A percentile compares a stretch with the other conserved stretches of the same genome.
These are phyloP conservation scores for Aspergillus baeticus DNA, from an alignment of 495 filamentous ascomycete genomes.

Conservation along the genomic window DNA sequence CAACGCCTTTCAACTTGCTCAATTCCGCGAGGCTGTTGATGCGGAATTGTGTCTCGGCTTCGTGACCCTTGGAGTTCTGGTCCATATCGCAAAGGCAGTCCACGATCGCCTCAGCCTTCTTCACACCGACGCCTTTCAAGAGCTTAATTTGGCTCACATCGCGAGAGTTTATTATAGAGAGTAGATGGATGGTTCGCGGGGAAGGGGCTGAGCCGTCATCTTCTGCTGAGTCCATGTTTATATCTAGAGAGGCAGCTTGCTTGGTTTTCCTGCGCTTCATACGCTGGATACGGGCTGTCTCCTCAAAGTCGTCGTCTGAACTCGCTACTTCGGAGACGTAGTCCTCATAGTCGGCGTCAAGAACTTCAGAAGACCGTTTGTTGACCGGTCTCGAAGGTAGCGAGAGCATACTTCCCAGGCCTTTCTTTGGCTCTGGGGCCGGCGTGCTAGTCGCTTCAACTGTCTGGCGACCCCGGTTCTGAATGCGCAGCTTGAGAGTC, in stretches of 20 bases:
- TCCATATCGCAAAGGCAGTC: constrained; percentile 52
- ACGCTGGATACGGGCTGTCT: constrained; percentile 35
- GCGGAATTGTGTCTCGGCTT: constrained; percentile 28
- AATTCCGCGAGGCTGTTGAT: constrained; percentile 46
- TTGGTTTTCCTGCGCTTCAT: constrained; percentile 38
- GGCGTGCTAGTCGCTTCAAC: constrained; percentile 17
- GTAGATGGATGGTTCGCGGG: constrained; percentile 66
- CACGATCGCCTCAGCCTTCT: constrained; percentile 54
- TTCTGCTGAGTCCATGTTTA: constrained; percentile 21
- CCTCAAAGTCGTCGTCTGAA: constrained; percentile 33
- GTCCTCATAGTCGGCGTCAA: constrained; percentile 34
- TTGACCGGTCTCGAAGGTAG: constrained; percentile 27
- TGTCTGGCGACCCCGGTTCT: constrained; percentile 24
- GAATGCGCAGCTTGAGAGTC: constrained; percentile 60
- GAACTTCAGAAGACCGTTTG: constrained; percentile 37
- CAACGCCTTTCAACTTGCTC: constrained; percentile 50
- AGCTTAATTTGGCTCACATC: constrained; percentile 64
- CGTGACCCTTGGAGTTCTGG: constrained; percentile 21
- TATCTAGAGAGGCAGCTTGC: constrained; percentile 23
- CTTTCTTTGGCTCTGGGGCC: constrained; percentile 24
- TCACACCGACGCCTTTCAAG: constrained; percentile 64
- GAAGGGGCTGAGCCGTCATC: constrained; percentile 45
- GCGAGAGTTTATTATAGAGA: constrained; percentile 83
- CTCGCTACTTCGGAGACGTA: constrained; percentile 23
- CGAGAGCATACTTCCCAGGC: constrained; percentile 41